Evolutionary conservation across 148 eudicot species (phyloP), one percentile per base, ranked within the genome.

Genomic region (Persicaria tinctoria): DNA sequence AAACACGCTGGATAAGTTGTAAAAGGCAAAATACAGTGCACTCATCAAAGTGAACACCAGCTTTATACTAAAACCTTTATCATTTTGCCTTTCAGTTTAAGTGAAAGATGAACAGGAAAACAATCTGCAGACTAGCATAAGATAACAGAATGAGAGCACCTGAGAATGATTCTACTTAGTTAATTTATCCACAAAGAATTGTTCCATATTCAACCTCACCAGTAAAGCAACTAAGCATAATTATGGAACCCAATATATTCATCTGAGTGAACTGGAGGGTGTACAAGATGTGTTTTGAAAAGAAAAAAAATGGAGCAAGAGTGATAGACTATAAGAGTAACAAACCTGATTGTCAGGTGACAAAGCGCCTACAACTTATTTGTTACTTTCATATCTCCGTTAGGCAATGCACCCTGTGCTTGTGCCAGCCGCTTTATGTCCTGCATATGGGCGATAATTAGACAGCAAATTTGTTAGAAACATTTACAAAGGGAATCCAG

Each of bases 301-400:
- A 16, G 14, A 12, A 4, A 27, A 63, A 41, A 32, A 18, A 32
- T 0, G 16, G 38, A n/a, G 46, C 66, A 66, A 41, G 70, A 38
- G 70, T 66, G 17, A 12, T 66, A 32, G 41, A 32, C 41, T 32
- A 66, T 66, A 44, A 66, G 44, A 38, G 48, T 41, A 41, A 66
- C 68, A 41, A 13, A 71, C 74, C 54, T 46, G 74, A 17, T 47
- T 71, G 38, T 17, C 74, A 17, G 54, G 41, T 71, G 62, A 55
- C 70, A 59, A 59, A 46, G 51, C 63, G 72, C 44, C 74, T 85
- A 87, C 12, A 78, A 81, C 83, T 90, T 89, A 47, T 80, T 76
- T 83, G 87, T 90, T 59, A 90, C 88, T 81, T 88, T 92, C 68
- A 84, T 77, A 60, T 88, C 89, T 47, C 95, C 92, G 74, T 90